phyloP scores from a whole-genome alignment of 1,139 yeast genomes.

The Saccharomyces uvarum region DNA sequence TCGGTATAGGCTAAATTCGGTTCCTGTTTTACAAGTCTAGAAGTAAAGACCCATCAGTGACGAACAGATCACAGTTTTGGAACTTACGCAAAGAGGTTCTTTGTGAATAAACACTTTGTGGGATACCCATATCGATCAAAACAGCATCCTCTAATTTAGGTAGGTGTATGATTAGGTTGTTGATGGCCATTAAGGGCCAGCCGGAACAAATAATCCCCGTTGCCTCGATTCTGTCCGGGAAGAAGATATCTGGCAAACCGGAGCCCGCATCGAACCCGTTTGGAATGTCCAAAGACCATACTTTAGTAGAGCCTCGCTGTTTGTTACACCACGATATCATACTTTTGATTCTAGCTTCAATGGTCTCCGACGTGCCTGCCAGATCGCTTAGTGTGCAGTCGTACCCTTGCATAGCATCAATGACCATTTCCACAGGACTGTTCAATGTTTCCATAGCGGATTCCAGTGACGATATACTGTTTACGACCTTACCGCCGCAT shows the following conservation, averaged over 20 bases:
- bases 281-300: constrained; percentile 72
- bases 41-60: constrained; percentile 21
- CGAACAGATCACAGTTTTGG: constrained; percentile 24
- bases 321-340: constrained; percentile 64
- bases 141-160: constrained; percentile 29
- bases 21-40: constrained; percentile 7
- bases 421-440: constrained; percentile 67
- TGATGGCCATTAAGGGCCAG: constrained; percentile 60
- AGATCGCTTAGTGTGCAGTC: constrained; percentile 54
- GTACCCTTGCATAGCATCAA: constrained; percentile 80
- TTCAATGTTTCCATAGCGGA: constrained; percentile 42
- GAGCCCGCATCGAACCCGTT: constrained; percentile 83
- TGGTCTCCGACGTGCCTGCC: constrained; percentile 11
- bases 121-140: constrained; percentile 69
- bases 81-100: constrained; percentile 30
- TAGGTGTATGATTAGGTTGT: constrained; percentile 39
- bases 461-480: constrained; percentile 33
- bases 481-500: constrained; percentile 45
- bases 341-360: constrained; percentile 17
- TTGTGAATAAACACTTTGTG: constrained; percentile 33
- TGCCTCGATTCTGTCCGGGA: constrained; percentile 28
- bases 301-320: constrained; percentile 40
- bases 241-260: constrained; percentile 40
- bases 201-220: constrained; percentile 58
- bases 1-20: neutral